phyloP scores from a whole-genome alignment of 371 early-diverging fungal genomes.

The Zychaea mexicana region DNA sequence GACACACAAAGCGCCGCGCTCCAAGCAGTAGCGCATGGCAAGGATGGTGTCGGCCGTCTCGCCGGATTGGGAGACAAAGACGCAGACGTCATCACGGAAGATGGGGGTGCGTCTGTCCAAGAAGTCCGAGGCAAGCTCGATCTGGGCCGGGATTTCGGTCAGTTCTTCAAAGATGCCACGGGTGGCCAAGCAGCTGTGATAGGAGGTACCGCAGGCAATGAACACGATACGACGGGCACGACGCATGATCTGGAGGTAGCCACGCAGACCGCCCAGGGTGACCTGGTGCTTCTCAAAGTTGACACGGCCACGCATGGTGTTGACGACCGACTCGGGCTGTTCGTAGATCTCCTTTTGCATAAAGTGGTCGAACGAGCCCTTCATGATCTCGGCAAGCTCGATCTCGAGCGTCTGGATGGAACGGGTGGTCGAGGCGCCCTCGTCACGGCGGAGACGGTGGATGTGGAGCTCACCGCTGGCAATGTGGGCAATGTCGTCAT shows the following conservation, averaged over 20 bases:
- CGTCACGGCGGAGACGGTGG: constrained; percentile 92
- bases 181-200: constrained; percentile 93
- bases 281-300: constrained; percentile 87
- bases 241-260: constrained; percentile 89
- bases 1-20: constrained; percentile 95
- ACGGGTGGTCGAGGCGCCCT: constrained; percentile 80
- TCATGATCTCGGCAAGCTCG: constrained; percentile 97
- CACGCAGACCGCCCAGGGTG: constrained; percentile 91
- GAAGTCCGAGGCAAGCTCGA: constrained; percentile 96
- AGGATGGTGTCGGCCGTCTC: constrained; percentile 98
- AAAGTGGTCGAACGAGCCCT: constrained; percentile 95
- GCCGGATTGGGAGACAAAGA: constrained; percentile 98
- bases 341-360: constrained; percentile 99
- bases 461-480: constrained; percentile 92
- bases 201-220: constrained; percentile 97
- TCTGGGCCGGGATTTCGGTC: constrained; percentile 90
- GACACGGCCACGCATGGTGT: constrained; percentile 99
- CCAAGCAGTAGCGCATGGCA: constrained; percentile 95
- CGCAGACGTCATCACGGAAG: constrained; percentile 97
- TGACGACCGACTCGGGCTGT: constrained; percentile 98
- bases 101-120: constrained; percentile 94
- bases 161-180: constrained; percentile 97
- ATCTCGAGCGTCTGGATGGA: constrained; percentile 96
- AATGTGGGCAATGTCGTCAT: constrained; percentile 98
- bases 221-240: constrained; percentile 95